Percentiles rank a stretch among this genome's conserved stretches.
Evolutionary conservation across 1,284 basidiomycete species (phyloP).

Genomic region (Puccinia polysora): DNA sequence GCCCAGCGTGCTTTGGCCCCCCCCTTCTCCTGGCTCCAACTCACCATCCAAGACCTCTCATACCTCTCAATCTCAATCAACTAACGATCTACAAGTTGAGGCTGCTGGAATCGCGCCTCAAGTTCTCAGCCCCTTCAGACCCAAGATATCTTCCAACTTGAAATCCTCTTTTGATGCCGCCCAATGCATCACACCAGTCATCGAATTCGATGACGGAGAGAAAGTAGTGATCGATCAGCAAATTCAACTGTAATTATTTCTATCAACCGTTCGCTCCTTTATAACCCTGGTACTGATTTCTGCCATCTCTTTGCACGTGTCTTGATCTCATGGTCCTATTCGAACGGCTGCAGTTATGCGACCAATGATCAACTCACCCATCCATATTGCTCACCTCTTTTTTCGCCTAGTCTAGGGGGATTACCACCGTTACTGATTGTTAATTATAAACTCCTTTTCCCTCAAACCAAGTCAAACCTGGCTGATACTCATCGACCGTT

Average conservation of each 20-base stretch:
- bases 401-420: slow-evolving; percentile 73
- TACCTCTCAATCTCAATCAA: background rate
- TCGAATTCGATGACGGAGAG: slow-evolving; percentile 45
- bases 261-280: slow-evolving; percentile 13
- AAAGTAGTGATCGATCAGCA: slow-evolving; percentile 45
- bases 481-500: background rate
- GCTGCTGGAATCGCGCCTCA: slow-evolving; percentile 16
- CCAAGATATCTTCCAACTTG: slow-evolving; percentile 33
- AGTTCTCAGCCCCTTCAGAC: slow-evolving; percentile 15
- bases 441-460: background rate
- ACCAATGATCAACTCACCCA: slow-evolving; percentile 76
- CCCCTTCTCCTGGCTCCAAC: slow-evolving; percentile 57
- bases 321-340: background rate
- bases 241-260: slow-evolving; percentile 44
- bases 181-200: slow-evolving; percentile 15
- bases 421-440: slow-evolving; percentile 81
- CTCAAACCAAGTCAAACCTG: background rate
- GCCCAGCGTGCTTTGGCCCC: slow-evolving; percentile 85
- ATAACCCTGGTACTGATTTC: slow-evolving; percentile 21
- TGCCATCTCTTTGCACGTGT: slow-evolving; percentile 44
- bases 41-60: background rate
- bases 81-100: background rate
- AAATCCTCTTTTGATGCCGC: slow-evolving; percentile 34
- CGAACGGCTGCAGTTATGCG: slow-evolving; percentile 59
- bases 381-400: slow-evolving; percentile 78